Conservation (phyloP, 495 filamentous ascomycete species). For the Xylaria scruposa region DNA sequence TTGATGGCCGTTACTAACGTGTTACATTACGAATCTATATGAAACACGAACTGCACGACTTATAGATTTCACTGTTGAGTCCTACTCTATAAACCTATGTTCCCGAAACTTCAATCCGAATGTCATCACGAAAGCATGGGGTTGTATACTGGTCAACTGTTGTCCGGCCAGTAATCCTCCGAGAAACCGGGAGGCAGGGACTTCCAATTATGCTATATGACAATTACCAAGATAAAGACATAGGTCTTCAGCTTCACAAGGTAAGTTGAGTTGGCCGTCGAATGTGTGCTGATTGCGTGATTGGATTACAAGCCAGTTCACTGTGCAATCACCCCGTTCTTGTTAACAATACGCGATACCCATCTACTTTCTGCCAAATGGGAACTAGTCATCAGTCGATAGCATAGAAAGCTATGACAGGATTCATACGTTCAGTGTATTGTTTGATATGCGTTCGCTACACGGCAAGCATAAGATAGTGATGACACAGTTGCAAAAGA, state of each 20-base stretch:
- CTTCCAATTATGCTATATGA: neutral
- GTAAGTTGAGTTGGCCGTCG: neutral
- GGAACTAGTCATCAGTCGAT: neutral
- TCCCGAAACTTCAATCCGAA: neutral
- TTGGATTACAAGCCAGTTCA: neutral
- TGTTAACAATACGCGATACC: neutral
- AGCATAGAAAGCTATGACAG: neutral
- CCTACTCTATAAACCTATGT: neutral
- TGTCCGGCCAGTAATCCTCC: neutral
- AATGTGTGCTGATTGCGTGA: neutral
- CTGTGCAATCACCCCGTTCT: neutral
- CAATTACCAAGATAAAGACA: neutral
- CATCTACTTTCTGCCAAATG: neutral
- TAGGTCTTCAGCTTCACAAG: neutral
- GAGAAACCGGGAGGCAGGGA: neutral
- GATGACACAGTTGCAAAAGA: neutral
- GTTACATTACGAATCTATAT: neutral
- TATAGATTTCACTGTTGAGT: neutral
- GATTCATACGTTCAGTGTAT: neutral
- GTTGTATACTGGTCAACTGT: neutral
- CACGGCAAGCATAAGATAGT: slow-evolving; percentile 8
- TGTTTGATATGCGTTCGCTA: neutral
- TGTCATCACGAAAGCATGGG: neutral
- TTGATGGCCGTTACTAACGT: neutral
- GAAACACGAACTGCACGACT: neutral